Evolutionary conservation across 345 rosid species (phyloP).

Genomic region (Pistacia atlantica): DNA sequence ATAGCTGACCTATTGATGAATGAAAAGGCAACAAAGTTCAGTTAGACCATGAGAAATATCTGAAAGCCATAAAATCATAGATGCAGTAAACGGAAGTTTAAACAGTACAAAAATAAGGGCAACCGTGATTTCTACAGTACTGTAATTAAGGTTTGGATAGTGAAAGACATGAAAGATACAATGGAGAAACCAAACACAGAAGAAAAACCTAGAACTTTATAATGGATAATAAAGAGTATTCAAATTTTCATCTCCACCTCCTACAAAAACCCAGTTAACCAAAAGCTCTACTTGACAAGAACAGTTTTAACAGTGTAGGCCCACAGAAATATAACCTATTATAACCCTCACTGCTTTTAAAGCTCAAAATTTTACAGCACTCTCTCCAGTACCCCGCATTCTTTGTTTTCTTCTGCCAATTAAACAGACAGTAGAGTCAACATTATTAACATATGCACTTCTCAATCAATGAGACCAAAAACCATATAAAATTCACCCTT

Average conservation of each 20-base stretch:
- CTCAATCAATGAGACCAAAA: neutral
- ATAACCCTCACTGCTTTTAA: conserved; percentile 10
- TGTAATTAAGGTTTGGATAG: conserved; percentile 47
- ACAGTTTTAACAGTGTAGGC: conserved; percentile 63
- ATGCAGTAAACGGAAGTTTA: conserved; percentile 40
- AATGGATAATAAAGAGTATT: conserved; percentile 26
- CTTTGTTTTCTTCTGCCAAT: conserved; percentile 30
- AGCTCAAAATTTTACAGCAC: conserved; percentile 31
- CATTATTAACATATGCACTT: conserved; percentile 10
- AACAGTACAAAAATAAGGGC: conserved; percentile 23
- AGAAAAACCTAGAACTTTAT: conserved; percentile 45
- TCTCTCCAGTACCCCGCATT: conserved; percentile 17
- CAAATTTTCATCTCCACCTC: conserved; percentile 44
- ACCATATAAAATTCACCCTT: neutral
- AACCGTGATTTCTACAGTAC: conserved; percentile 32
- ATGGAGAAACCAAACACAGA: conserved; percentile 37
- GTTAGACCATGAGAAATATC: conserved; percentile 60
- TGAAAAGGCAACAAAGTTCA: conserved; percentile 40
- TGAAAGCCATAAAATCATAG: conserved; percentile 41
- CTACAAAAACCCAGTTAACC: conserved; percentile 40
- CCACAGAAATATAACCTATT: conserved; percentile 40
- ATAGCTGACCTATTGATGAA: conserved; percentile 43
- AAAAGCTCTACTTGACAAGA: conserved; percentile 39
- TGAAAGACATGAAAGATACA: conserved; percentile 48
- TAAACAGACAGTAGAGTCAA: conserved; percentile 20